Percentiles rank a stretch among this genome's conserved stretches.
Evolutionary conservation across 2,329 filamentous ascomycete species (phyloP).

Genomic region (Helotiales sp.): DNA sequence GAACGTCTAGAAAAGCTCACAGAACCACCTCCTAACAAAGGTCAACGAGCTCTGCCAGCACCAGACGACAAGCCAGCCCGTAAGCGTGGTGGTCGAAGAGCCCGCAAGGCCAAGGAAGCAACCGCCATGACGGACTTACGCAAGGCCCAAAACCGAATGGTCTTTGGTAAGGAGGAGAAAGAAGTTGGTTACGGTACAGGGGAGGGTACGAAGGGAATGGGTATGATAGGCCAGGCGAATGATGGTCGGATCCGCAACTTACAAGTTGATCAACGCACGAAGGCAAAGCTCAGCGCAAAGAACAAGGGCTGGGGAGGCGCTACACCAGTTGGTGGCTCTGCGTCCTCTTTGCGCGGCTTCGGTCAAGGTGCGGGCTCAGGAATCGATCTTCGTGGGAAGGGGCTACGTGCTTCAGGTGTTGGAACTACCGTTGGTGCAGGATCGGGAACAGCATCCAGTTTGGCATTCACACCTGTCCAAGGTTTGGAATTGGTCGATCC

Average conservation of each 20-base stretch:
- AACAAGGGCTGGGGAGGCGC: slow-evolving; percentile 91
- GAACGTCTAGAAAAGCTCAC: slow-evolving; percentile 91
- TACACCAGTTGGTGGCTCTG: slow-evolving; percentile 67
- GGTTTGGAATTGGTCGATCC: slow-evolving; percentile 95
- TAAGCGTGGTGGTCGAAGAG: slow-evolving; percentile 88
- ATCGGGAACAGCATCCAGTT: slow-evolving; percentile 79
- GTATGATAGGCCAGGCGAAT: slow-evolving; percentile 91
- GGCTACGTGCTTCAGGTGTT: slow-evolving; percentile 80
- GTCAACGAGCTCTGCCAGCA: slow-evolving; percentile 81
- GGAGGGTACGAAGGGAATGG: slow-evolving; percentile 84
- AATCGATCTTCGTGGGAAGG: slow-evolving; percentile 73
- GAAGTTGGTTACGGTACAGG: slow-evolving; percentile 90
- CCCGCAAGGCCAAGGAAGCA: slow-evolving; percentile 93
- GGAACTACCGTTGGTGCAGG: slow-evolving; percentile 69
- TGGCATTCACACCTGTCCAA: slow-evolving; percentile 94
- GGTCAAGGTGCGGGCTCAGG: slow-evolving; percentile 65
- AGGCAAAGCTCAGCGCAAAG: slow-evolving; percentile 91
- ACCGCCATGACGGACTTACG: slow-evolving; percentile 95
- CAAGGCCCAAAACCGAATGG: slow-evolving; percentile 95
- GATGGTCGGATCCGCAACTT: slow-evolving; percentile 87
- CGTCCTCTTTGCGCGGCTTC: slow-evolving; percentile 83
- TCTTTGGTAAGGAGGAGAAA: slow-evolving; percentile 92
- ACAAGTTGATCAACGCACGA: slow-evolving; percentile 91
- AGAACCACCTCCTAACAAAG: slow-evolving; percentile 88
- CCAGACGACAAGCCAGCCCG: slow-evolving; percentile 94